Conservation (phyloP, 371 early-diverging fungal genomes). For the Lichtheimia ramosa region DNA sequence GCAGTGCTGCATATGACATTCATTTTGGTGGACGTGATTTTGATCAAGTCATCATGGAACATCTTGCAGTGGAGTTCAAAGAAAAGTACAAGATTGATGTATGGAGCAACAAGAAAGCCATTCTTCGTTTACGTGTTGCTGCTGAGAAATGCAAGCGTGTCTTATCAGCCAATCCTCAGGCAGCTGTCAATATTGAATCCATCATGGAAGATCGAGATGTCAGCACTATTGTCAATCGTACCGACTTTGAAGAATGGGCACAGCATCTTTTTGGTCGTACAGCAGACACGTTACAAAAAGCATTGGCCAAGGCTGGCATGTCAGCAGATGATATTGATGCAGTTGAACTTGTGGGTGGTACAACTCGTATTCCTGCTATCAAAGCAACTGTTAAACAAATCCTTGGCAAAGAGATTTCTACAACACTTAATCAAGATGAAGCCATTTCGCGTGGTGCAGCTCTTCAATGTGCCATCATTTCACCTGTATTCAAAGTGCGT, state of each 20-base stretch:
- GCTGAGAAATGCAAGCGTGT: conserved; percentile 97
- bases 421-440: conserved; percentile 97
- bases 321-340: conserved; percentile 83
- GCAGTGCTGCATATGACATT: conserved; percentile 87
- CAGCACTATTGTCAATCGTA: conserved; percentile 74
- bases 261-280: conserved; percentile 75
- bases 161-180: conserved; percentile 89
- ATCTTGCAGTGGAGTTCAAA: conserved; percentile 85
- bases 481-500: conserved; percentile 96
- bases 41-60: conserved; percentile 86
- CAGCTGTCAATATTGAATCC: conserved; percentile 92
- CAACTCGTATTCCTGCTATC: conserved; percentile 92
- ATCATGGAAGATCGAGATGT: conserved; percentile 95
- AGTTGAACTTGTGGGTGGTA: conserved; percentile 93
- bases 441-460: conserved; percentile 96
- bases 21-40: conserved; percentile 96
- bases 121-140: conserved; percentile 87
- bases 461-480: conserved; percentile 95
- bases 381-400: conserved; percentile 84
- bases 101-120: conserved; percentile 84
- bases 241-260: conserved; percentile 85
- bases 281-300: conserved; percentile 71
- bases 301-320: conserved; percentile 77
- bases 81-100: conserved; percentile 96
- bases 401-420: conserved; percentile 84